Evolutionary conservation across 352 stramenopile species (phyloP), one percentile per base, ranked within the genome.

Genomic region (Globisporangium nodosum): DNA sequence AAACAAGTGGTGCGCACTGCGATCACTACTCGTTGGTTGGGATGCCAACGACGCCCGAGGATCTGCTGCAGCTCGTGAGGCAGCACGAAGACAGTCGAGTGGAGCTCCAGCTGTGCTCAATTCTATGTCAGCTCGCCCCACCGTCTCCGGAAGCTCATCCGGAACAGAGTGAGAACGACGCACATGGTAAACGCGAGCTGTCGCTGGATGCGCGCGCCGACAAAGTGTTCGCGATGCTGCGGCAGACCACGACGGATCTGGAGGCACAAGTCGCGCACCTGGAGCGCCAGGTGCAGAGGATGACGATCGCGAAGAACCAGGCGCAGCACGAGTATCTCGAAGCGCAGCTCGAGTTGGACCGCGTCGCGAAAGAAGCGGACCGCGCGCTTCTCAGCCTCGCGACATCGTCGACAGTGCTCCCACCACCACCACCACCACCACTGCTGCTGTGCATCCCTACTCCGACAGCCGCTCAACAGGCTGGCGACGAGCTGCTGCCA

Each of bases 301-400:
- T 73, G 54, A 51, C 66, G 0, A 0, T 61, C 1, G 69, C 58
- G 5, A 71, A 70, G 42, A 31, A 65, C 27, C 27, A 60, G 13
- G 72, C 67, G 8, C 59, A 70, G 48, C 37, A 53, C 30, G 69
- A 78, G 27, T 76, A 73, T 50, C 40, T 65, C 1, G 24, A 53
- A 6, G 66, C 67, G 3, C 53, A 81, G 49, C 42, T 56, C 0
- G 66, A 60, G 35, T 64, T 76, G 2, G 55, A 63, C 2, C 62
- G 51, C 3, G 65, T 74, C 7, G 67, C 69, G 5, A 65, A 67
- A 30, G 61, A 77, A 35, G 72, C 68, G 5, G 68, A 81, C 33
- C 64, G 72, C 1, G 72, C 72, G 3, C 42, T 81, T 18, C 42
- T 81, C 13, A 60, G 59, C 7, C 65, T 81, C 5, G 67, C 69